Percentiles rank a stretch among this genome's conserved stretches.
Evolutionary conservation across 306 rosid genomes (phyloP).

Genomic region (Mimosa pudica): DNA sequence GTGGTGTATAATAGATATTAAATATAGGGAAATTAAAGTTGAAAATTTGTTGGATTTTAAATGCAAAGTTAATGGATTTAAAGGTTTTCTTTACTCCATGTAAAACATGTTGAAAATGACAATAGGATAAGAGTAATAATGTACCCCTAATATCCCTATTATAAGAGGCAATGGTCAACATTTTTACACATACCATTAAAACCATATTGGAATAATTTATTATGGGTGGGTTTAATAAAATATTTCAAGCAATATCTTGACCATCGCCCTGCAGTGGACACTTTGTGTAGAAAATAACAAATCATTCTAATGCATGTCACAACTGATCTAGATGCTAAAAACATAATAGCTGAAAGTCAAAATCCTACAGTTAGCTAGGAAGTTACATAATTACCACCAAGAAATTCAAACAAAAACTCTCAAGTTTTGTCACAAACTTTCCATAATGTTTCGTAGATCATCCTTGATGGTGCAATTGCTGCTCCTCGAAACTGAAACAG

Average conservation of each 20-base stretch:
- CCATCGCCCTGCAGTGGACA: slow-evolving; percentile 1
- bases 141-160: too few relatives aligned
- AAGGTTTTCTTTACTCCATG: too few relatives aligned
- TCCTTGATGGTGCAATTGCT: slow-evolving; percentile 58
- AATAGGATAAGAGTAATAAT: too few relatives aligned
- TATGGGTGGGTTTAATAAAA: too few relatives aligned
- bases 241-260: background rate
- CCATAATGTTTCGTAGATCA: slow-evolving; percentile 71
- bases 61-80: too few relatives aligned
- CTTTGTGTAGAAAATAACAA: slow-evolving; percentile 4
- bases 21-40: too few relatives aligned
- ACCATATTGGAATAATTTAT: too few relatives aligned
- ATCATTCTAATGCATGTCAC: background rate
- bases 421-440: slow-evolving; percentile 51
- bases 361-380: slow-evolving; percentile 26
- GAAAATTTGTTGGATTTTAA: too few relatives aligned
- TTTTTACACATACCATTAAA: too few relatives aligned
- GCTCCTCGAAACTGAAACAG: slow-evolving; percentile 72
- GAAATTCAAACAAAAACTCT: slow-evolving; percentile 35
- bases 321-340: slow-evolving; percentile 15
- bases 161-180: too few relatives aligned
- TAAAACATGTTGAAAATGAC: too few relatives aligned
- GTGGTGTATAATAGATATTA: too few relatives aligned
- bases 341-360: slow-evolving; percentile 27
- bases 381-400: background rate